These are phyloP conservation scores for Corymbia calophylla DNA, from an alignment of 441 rosid species.

Conservation along the genomic window DNA sequence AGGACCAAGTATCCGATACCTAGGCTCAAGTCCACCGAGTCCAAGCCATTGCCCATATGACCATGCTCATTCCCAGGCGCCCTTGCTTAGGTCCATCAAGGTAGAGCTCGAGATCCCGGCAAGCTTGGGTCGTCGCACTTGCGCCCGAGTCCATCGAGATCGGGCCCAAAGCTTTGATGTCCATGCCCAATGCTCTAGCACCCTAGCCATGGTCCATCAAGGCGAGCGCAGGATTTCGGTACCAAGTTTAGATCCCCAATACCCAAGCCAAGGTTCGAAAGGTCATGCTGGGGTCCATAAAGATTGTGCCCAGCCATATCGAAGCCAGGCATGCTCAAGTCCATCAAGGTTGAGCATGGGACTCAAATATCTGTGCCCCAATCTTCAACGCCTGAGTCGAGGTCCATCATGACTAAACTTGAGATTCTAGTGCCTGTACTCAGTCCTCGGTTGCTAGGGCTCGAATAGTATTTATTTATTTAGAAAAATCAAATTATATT, in stretches of 20 bases:
- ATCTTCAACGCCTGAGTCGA: rapidly evolving
- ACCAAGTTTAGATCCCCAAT: background rate
- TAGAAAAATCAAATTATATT: too few species aligned
- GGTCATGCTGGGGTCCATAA: rapidly evolving
- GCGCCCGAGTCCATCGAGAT: rapidly evolving
- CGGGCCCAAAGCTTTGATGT: too few species aligned
- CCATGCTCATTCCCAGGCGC: too few species aligned
- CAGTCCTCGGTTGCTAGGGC: background rate
- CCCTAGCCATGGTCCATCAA: rapidly evolving
- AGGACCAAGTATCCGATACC: rapidly evolving
- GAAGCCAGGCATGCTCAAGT: background rate
- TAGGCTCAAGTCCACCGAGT: rapidly evolving
- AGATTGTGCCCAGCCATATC: background rate
- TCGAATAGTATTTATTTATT: too few species aligned
- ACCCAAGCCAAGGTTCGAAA: background rate
- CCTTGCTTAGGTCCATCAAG: background rate
- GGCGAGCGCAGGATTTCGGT: background rate
- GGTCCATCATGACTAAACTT: rapidly evolving
- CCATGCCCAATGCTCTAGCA: background rate
- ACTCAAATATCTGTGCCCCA: background rate
- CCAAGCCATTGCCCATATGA: too few species aligned
- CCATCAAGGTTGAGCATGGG: background rate
- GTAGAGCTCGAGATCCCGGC: background rate
- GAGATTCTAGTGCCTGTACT: background rate
- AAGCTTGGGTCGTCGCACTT: rapidly evolving